Base-by-base conservation (phyloP, 768 basidiomycete genomes). In the Boletus insuetus region DNA sequence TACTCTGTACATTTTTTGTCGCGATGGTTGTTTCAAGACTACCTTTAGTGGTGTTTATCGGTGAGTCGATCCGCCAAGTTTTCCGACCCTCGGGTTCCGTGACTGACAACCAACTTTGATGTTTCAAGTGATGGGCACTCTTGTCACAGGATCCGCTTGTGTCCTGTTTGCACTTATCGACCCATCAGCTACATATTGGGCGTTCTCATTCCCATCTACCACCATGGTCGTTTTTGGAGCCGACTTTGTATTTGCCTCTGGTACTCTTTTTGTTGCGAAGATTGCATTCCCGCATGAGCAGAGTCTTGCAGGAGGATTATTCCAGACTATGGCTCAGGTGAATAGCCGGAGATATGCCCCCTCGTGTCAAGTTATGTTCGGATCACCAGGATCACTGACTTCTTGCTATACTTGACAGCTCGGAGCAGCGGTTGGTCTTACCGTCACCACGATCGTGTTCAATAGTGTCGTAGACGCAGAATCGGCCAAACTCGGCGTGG, bases 271-370 rank as follows among this genome's bases (percentile, higher is more conserved):
- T 61, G 80, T 90, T 41, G 86, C 89, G 4, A 86, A 85, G 62
- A 76, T 86, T 11, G 78, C 82, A 2, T 67, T 78, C 2, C 83
- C 82, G 4, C 77, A 86, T 51, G 90, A 92, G 61, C 90, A 92
- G 69, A 85, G 83, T 68, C 75, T 91, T 5, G 83, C 85, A 6
- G 89, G 87, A 3, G 90, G 83, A 12, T 55, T 91, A 19, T 91
- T 91, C 69, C 86, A 88, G 64, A 90, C 90, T 1, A 83, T 92
- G 80, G 85, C 81, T 6, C 86, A 87, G 74, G 85, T 83, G 54
- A 53, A 71, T n/a, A 7, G 17, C 49, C 44, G 6, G 40, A 32
- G 22, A 41, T 10, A 17, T 14, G 38, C 13, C 14, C 52, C 43
- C 16, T 42, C 26, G 20, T n/a, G 45, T 39, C 45, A 19, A 9